Evolutionary conservation across 805 yeast species (phyloP).

Genomic region (Candida glaebosa): DNA sequence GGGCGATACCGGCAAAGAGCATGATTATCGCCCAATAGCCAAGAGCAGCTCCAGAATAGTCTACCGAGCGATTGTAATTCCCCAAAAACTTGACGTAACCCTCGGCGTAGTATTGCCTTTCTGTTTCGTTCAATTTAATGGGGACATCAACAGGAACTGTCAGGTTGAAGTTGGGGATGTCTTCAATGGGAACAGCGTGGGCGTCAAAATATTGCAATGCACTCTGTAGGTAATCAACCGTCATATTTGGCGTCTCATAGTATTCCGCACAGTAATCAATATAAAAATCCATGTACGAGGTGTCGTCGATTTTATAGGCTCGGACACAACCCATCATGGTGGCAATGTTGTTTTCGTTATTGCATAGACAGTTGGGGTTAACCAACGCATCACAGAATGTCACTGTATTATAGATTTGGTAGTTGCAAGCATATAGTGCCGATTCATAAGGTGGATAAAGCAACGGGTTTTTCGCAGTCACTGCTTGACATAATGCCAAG

Average conservation of each 20-base stretch:
- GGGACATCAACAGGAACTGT: constrained; percentile 22
- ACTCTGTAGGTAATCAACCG: constrained; percentile 14
- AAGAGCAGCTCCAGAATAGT: constrained; percentile 34
- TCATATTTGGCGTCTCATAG: constrained; percentile 13
- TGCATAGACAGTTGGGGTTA: constrained; percentile 19
- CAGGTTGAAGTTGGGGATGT: constrained; percentile 21
- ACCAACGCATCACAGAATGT: not conserved
- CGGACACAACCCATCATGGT: constrained; percentile 27
- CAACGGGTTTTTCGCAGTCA: not conserved
- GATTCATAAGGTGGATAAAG: not conserved
- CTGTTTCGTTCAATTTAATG: constrained; percentile 17
- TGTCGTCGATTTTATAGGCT: constrained; percentile 9
- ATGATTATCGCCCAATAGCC: constrained; percentile 46
- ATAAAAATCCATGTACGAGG: constrained; percentile 8
- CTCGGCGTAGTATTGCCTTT: constrained; percentile 9
- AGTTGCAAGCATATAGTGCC: not conserved
- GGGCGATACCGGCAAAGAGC: constrained; percentile 36
- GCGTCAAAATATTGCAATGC: constrained; percentile 14
- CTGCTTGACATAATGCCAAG: constrained; percentile 2
- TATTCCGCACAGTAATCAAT: constrained; percentile 16
- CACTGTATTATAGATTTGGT: not conserved
- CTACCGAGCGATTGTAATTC: constrained; percentile 42
- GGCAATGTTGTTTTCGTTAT: constrained; percentile 23
- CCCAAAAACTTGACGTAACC: constrained; percentile 37
- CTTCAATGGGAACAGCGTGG: constrained; percentile 14